A percentile compares a stretch with the other conserved stretches of the same genome.
phyloP scores from a whole-genome alignment of 2,329 filamentous ascomycete genomes.

The Nigrospora osmanthi region DNA sequence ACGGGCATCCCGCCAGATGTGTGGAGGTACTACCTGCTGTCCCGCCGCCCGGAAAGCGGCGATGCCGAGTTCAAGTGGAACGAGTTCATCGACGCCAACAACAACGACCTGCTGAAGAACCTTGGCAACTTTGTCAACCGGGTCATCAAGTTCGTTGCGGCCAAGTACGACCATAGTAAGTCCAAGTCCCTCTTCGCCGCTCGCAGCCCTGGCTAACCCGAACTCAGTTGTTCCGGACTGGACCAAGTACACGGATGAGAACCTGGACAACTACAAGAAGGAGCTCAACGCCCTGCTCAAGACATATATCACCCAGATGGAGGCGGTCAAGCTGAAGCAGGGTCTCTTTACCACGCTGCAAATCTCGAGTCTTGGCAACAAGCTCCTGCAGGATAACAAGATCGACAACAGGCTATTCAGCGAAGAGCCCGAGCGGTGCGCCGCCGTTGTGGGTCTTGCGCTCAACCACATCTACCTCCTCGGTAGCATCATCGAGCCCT shows the following conservation, averaged over 20 bases:
- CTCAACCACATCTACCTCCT: slow-evolving; percentile 63
- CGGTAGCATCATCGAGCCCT: slow-evolving; percentile 58
- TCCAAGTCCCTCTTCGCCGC: slow-evolving; percentile 40
- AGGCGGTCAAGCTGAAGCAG: slow-evolving; percentile 49
- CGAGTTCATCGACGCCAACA: slow-evolving; percentile 65
- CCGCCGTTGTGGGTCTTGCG: slow-evolving; percentile 50
- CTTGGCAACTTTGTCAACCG: slow-evolving; percentile 65
- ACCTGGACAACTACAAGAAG: slow-evolving; percentile 34
- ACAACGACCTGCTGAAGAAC: slow-evolving; percentile 61
- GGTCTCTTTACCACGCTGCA: slow-evolving; percentile 55
- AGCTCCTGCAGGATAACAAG: slow-evolving; percentile 34
- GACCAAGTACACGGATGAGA: slow-evolving; percentile 46
- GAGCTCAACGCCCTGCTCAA: slow-evolving; percentile 40
- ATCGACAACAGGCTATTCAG: slow-evolving; percentile 31
- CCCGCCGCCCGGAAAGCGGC: slow-evolving; percentile 63
- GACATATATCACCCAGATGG: slow-evolving; percentile 47
- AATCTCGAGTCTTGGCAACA: slow-evolving; percentile 55
- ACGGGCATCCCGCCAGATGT: slow-evolving; percentile 64
- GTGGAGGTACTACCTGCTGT: slow-evolving; percentile 70
- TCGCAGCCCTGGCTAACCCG: too few species aligned
- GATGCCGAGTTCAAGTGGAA: slow-evolving; percentile 71
- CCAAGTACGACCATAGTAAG: slow-evolving; percentile 64
- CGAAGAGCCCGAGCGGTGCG: slow-evolving; percentile 24
- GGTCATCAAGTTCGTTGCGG: slow-evolving; percentile 67
- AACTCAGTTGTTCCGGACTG: slow-evolving; percentile 7